A percentile compares a stretch with the other conserved stretches of the same genome.
Conservation (phyloP, 139 green algal species). For the Coelastrella sp. region DNA sequence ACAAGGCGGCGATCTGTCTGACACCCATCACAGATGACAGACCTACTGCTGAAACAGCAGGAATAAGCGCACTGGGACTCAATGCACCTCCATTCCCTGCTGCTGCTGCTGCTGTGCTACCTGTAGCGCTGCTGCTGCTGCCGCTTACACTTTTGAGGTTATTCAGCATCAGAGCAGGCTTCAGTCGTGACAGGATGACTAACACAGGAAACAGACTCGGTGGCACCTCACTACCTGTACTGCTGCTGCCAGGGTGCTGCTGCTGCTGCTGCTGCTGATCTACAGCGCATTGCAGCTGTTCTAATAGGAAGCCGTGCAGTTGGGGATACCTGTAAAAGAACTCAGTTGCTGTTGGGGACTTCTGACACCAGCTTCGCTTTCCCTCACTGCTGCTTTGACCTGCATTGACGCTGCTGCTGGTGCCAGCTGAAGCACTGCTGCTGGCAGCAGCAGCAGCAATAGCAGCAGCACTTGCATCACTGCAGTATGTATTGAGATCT, state of each 20-base stretch:
- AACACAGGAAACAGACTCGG: constrained; percentile 86
- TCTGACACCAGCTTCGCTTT: constrained; percentile 35
- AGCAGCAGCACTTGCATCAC: too few species aligned
- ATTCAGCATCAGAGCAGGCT: constrained; percentile 45
- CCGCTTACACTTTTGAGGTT: neutral
- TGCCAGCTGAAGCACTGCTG: neutral
- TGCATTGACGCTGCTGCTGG: neutral
- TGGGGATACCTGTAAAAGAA: constrained; percentile 88
- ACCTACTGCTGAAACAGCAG: constrained; percentile 58
- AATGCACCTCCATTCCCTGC: neutral
- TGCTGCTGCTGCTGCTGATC: constrained; percentile 49
- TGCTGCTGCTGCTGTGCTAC: neutral
- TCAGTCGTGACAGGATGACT: constrained; percentile 84
- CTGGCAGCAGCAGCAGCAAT: neutral
- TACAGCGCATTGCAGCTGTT: constrained; percentile 62
- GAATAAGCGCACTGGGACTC: constrained; percentile 69
- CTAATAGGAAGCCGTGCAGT: constrained; percentile 86
- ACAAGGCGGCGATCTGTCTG: constrained; percentile 73
- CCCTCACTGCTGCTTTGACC: too few species aligned
- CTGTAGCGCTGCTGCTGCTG: neutral
- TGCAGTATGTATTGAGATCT: constrained; percentile 59
- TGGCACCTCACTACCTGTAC: constrained; percentile 58
- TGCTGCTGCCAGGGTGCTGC: constrained; percentile 45
- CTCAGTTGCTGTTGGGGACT: constrained; percentile 62
- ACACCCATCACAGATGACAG: constrained; percentile 72